phyloP scores from a whole-genome alignment of 2,329 filamentous ascomycete species.

The Trichoderma polysporum region DNA sequence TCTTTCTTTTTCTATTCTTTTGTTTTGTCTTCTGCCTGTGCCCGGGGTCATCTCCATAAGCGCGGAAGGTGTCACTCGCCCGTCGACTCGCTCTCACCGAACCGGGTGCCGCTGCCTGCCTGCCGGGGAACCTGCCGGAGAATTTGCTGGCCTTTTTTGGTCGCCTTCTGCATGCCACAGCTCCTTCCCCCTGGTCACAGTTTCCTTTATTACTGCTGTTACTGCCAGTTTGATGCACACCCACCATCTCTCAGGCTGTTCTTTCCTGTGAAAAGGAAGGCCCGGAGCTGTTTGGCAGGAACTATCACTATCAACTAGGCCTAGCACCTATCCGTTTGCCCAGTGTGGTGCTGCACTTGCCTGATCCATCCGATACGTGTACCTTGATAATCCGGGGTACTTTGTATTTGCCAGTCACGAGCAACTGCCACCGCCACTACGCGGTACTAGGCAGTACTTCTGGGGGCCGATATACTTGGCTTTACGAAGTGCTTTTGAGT shows the following conservation, averaged over 20 bases:
- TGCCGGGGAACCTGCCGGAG: not conserved
- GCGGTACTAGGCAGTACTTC: constrained; percentile 11
- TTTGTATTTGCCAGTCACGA: constrained; percentile 10
- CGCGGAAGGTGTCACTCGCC: not conserved
- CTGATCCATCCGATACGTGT: not conserved
- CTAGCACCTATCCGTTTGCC: not conserved
- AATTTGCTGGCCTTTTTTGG: not conserved
- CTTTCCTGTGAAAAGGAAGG: not conserved
- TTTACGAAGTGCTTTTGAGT: not conserved
- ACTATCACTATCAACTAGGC: not conserved
- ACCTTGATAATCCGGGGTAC: constrained; percentile 14
- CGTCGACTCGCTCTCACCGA: constrained; percentile 11
- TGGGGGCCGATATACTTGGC: constrained; percentile 2
- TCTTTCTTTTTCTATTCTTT: not conserved
- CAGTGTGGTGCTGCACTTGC: not conserved
- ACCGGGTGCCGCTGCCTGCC: not conserved
- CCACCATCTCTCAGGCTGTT: not conserved
- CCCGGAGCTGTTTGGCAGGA: not conserved
- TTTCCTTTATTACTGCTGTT: not conserved
- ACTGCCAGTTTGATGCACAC: not conserved
- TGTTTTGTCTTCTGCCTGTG: no score
- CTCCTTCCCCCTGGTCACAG: not conserved
- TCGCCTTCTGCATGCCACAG: constrained; percentile 5
- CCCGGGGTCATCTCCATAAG: not conserved
- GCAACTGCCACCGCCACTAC: not conserved